Evolutionary conservation across 192 early-diverging fungal genomes (phyloP).

Genomic region (Backusella macrospora): DNA sequence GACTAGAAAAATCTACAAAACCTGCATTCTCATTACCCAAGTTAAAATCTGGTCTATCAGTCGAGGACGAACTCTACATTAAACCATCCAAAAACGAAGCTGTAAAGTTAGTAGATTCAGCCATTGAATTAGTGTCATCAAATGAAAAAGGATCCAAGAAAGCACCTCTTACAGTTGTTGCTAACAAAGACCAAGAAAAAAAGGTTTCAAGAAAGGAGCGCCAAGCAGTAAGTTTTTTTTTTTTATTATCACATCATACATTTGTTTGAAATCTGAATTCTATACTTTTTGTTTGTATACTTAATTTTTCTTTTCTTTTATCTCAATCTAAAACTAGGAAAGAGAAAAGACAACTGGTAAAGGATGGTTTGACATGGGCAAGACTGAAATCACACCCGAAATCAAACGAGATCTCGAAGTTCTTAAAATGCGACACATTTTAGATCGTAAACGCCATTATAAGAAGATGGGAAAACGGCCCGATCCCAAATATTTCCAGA

Average conservation of each 20-base stretch:
- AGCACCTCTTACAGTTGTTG: slow-evolving; percentile 30
- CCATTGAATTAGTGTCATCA: slow-evolving; percentile 39
- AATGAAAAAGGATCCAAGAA: slow-evolving; percentile 21
- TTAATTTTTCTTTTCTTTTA: background rate
- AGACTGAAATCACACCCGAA: slow-evolving; percentile 83
- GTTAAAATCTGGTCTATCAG: slow-evolving; percentile 43
- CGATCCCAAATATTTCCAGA: slow-evolving; percentile 91
- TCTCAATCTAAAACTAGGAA: slow-evolving; percentile 3
- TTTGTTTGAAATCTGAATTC: background rate
- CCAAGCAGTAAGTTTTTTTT: slow-evolving; percentile 36
- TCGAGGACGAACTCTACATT: slow-evolving; percentile 40
- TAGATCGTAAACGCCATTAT: slow-evolving; percentile 94
- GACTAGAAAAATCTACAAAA: slow-evolving; percentile 19
- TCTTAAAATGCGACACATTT: slow-evolving; percentile 78
- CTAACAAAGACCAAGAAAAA: slow-evolving; percentile 42
- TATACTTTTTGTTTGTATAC: background rate
- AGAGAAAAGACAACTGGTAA: slow-evolving; percentile 36
- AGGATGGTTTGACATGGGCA: slow-evolving; percentile 92
- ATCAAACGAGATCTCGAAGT: slow-evolving; percentile 90
- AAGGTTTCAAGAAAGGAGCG: slow-evolving; percentile 39
- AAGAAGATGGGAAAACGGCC: slow-evolving; percentile 71
- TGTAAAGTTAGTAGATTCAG: slow-evolving; percentile 35
- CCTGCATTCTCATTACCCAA: slow-evolving; percentile 29
- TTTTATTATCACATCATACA: background rate
- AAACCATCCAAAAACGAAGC: slow-evolving; percentile 29